A percentile compares a stretch with the other conserved stretches of the same genome.
Evolutionary conservation across 768 basidiomycete genomes (phyloP).

Genomic region (Amanita pallidorosea): DNA sequence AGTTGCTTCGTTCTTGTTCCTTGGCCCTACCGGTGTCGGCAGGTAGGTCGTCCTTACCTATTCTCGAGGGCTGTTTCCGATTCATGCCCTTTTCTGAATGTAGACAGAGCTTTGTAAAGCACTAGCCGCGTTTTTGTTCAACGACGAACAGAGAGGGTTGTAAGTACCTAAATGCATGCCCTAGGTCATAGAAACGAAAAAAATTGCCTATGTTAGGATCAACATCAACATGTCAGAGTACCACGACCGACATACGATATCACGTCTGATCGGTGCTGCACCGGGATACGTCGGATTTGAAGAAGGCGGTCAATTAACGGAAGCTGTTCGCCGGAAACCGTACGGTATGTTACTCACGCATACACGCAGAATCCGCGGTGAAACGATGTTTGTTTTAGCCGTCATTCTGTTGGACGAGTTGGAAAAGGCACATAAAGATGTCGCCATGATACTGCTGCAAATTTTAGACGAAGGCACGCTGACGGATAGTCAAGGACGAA

Average conservation of each 20-base stretch:
- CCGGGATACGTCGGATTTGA: constrained; percentile 94
- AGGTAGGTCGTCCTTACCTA: constrained; percentile 26
- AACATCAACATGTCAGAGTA: constrained; percentile 66
- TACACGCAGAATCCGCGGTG: not conserved
- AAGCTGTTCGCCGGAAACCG: constrained; percentile 84
- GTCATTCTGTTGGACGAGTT: constrained; percentile 80
- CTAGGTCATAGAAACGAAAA: not conserved
- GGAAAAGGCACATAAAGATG: constrained; percentile 94
- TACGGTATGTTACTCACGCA: constrained; percentile 42
- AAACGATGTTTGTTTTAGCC: constrained; percentile 23
- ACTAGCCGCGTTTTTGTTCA: constrained; percentile 80
- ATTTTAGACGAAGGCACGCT: constrained; percentile 85
- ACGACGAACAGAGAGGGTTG: constrained; percentile 81
- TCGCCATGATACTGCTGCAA: constrained; percentile 83
- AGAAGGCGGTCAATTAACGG: constrained; percentile 80
- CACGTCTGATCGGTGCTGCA: constrained; percentile 83
- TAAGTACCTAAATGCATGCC: constrained; percentile 23
- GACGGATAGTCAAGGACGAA: constrained; percentile 87
- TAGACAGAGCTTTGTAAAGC: constrained; percentile 88
- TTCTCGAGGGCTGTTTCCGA: not conserved
- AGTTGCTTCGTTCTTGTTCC: constrained; percentile 86
- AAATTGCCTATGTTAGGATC: constrained; percentile 38
- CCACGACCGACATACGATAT: constrained; percentile 86
- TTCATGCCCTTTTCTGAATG: not conserved
- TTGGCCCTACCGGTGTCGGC: constrained; percentile 83